Evolutionary conservation across 352 stramenopile genomes (phyloP).

Genomic region (Globisporangium camurandrum): DNA sequence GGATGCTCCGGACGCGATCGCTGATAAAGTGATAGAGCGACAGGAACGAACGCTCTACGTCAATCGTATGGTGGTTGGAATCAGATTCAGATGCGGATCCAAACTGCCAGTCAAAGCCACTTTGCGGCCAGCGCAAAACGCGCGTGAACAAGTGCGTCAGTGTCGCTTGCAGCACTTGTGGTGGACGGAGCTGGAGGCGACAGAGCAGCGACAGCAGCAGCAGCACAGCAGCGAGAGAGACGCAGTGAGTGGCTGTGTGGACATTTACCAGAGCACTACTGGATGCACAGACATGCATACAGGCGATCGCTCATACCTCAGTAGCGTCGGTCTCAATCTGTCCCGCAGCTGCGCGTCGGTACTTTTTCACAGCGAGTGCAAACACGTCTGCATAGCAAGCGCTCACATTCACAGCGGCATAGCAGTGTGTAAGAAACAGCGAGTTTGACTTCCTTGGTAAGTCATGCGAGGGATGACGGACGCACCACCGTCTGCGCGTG

Average conservation of each 20-base stretch:
- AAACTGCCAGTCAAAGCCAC: conserved; percentile 24
- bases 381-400: conserved; percentile 6
- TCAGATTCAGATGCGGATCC: no score
- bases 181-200: conserved; percentile 22
- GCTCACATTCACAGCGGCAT: background rate
- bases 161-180: conserved; percentile 27
- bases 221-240: no score
- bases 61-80: no score
- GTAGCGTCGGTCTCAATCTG: conserved; percentile 15
- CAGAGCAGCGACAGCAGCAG: background rate
- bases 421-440: background rate
- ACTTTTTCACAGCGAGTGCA: conserved; percentile 34
- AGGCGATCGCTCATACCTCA: background rate
- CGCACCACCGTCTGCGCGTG: background rate
- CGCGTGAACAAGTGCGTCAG: conserved; percentile 34
- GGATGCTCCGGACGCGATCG: conserved; percentile 61
- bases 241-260: no score
- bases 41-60: conserved; percentile 36
- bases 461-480: background rate
- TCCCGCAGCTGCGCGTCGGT: conserved; percentile 40
- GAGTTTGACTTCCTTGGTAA: background rate
- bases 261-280: background rate
- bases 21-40: conserved; percentile 63
- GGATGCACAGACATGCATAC: background rate
- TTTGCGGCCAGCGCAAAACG: conserved; percentile 25